Evolutionary conservation across 2,329 filamentous ascomycete genomes (phyloP), one percentile per base, ranked within the genome.

Genomic region (Chaetomium strumarium): DNA sequence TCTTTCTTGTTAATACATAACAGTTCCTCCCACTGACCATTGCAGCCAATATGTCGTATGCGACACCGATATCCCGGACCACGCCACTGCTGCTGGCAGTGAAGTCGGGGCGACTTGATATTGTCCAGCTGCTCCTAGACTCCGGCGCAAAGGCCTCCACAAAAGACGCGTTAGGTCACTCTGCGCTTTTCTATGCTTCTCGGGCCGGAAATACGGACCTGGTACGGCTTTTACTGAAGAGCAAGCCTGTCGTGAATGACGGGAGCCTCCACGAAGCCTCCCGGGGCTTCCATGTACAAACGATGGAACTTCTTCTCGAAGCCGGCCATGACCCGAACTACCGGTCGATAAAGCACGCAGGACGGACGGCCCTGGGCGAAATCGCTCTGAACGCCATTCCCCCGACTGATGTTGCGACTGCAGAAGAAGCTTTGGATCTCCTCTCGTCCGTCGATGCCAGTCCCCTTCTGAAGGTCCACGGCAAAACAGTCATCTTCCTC

Each of bases 251-350:
- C 3, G 34, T 53, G 12, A 67, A 68, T 44, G 66, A 68, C 34
- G 66, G 66, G 5, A 68, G 65, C 51, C 61, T 67, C 5, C 64
- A 67, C 46, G 66, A 67, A 53, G 66, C 66, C 1, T 58, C 64
- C 5, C 58, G 64, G 8, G 53, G 60, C 19, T 64, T 68, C 24
- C 63, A 67, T 24, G 42, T 53, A 3, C 52, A 59, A 14, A 57
- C 59, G 7, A 61, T 66, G 42, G 52, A 55, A 24, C 55, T 67
- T 3, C 60, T 67, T 12, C 58, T 65, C 13, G 54, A 58, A 5
- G 54, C 52, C 1, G 59, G 62, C 7, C 63, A 67, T 36, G 60
- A 65, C 33, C 49, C 62, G 5, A 61, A 66, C 46, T 66, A 63
- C 52, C 48, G 60, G 17, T 66, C 62, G 12, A 61, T 51, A 31